A percentile compares a stretch with the other conserved stretches of the same genome.
Evolutionary conservation across 768 basidiomycete genomes (phyloP).

Genomic region (Hypsizygus marmoreus): DNA sequence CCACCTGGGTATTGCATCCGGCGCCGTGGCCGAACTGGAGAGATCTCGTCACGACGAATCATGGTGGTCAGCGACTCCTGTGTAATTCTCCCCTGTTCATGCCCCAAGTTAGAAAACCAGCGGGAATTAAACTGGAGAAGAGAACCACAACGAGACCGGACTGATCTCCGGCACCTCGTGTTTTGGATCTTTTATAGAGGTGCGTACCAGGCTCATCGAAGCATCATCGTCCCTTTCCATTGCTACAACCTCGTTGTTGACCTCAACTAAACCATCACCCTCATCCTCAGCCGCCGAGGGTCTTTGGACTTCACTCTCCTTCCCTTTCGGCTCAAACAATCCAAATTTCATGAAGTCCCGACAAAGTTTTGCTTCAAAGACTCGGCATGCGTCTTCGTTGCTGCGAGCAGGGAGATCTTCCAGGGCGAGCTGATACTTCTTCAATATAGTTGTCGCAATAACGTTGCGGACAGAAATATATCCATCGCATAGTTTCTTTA

Average conservation of each 20-base stretch:
- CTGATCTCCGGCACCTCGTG: neutral
- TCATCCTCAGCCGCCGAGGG: neutral
- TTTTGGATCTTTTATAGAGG: neutral
- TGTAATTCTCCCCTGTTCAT: constrained; percentile 60
- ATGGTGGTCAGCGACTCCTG: constrained; percentile 73
- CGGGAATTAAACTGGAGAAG: constrained; percentile 6
- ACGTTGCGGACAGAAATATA: constrained; percentile 43
- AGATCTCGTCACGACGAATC: constrained; percentile 73
- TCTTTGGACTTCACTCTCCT: constrained; percentile 1
- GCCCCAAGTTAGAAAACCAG: constrained; percentile 5
- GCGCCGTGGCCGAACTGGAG: constrained; percentile 58
- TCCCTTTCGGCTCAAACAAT: constrained; percentile 2
- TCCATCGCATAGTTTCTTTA: constrained; percentile 55
- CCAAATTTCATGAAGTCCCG: constrained; percentile 47
- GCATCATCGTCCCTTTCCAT: neutral
- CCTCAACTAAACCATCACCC: neutral
- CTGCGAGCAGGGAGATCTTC: constrained; percentile 60
- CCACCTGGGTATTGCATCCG: constrained; percentile 51
- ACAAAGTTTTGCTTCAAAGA: constrained; percentile 55
- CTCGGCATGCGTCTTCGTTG: constrained; percentile 43
- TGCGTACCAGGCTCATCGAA: constrained; percentile 16
- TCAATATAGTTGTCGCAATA: constrained; percentile 48
- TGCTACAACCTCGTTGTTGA: neutral
- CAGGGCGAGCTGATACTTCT: constrained; percentile 51
- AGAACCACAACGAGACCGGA: neutral